Evolutionary conservation across 768 basidiomycete genomes (phyloP).

Genomic region (Serendipita sp.): DNA sequence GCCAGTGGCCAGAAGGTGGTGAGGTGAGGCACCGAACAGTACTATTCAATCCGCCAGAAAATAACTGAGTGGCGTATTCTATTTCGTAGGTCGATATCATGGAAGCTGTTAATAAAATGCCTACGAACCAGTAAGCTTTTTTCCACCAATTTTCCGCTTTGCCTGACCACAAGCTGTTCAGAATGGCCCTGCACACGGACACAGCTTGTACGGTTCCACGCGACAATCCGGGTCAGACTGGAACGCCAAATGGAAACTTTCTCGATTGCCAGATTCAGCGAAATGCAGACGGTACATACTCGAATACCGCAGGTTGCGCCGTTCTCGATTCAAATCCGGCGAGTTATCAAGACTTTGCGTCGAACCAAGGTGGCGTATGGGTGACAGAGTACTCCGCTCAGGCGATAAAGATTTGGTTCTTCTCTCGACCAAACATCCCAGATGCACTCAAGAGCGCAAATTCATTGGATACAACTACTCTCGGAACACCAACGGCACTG

Average conservation of each 20-base stretch:
- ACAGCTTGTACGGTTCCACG: neutral
- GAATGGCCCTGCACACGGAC: constrained; percentile 4
- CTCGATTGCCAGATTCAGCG: neutral
- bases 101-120: neutral
- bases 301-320: neutral
- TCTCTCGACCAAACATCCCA: constrained; percentile 2
- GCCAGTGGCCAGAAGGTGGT: neutral
- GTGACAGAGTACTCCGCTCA: neutral
- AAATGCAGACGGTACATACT: neutral
- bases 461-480: neutral
- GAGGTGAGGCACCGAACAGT: neutral
- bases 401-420: constrained; percentile 7
- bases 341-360: neutral
- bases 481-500: neutral
- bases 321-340: neutral
- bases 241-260: neutral
- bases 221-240: neutral
- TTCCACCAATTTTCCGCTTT: no score
- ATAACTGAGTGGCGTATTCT: neutral
- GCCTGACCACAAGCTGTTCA: neutral
- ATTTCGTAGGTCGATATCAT: neutral
- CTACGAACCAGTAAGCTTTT: neutral
- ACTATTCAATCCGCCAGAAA: neutral
- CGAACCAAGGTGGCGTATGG: neutral
- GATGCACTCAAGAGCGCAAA: neutral